Base-by-base conservation (phyloP, 2,329 filamentous ascomycete species). In the Cordyceps cicadae region DNA sequence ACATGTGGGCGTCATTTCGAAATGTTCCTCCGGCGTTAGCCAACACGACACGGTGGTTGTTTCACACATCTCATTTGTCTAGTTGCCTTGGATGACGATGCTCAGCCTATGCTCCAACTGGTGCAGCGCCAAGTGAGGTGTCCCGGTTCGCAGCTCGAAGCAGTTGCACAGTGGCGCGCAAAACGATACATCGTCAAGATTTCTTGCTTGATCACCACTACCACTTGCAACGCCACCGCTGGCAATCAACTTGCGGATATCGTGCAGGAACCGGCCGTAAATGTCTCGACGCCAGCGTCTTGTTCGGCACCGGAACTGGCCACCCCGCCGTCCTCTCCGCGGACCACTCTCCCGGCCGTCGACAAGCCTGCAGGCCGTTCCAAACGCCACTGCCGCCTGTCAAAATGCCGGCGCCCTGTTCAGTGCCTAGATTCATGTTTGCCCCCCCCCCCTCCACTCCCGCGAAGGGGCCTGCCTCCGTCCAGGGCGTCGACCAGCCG, bases 401-500 rank as follows among this genome's bases (percentile, higher is more conserved):
- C 39, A 24, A 6, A 64, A 26, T 5, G 58, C 43, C 2, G 62
- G 54, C 24, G 62, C 62, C 21, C 54, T 26, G 32, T 51, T 9
- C 5, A 55, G 32, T 9, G 61, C 59, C 41, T 60, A 55, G 5
- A 54, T 19, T 19, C 26, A 63, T 53, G 19, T 58, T 19, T 5
- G 15, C 14, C 17, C 53, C 41, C 59, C 45, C 62, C 59, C 50
- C 62, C 46, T 45, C 24, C 5, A 54, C 12, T 14, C 59, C 1
- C 59, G 59, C 14, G 39, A 9, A 3, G 37, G 14, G 2, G 56
- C 21, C 29, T 5, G 29, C 29, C 14, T 37, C 55, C 61, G 21
- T 58, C 59, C 11, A 64, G 54, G 54, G 54, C 61, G 46, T 62
- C 52, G 37, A 64, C 37, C 17, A 64, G 55, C 15, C 61, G 54